Base-by-base conservation (phyloP, 2,329 filamentous ascomycete species). In the Dothideomycetes sp. region DNA sequence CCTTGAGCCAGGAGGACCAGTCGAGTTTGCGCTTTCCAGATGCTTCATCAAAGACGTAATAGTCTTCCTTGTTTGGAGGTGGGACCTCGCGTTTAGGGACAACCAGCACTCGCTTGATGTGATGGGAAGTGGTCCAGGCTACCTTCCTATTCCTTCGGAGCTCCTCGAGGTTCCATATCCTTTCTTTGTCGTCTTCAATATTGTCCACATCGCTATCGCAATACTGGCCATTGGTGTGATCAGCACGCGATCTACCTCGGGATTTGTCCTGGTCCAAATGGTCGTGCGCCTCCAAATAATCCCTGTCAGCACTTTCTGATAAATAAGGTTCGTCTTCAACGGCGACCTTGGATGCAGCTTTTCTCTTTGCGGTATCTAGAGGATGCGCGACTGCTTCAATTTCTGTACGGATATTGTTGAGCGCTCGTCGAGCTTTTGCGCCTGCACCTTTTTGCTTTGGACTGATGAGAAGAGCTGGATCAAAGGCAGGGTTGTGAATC, bases 71-170 rank as follows among this genome's bases (percentile, higher is more conserved):
- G 4, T 46, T 14, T 2, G 56, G 55, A 22, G 49, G 52, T 10
- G 49, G 38, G 4, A 52, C 45, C 24, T 54, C 43, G 9, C 49
- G 42, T n/a, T 55, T 54, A 8, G 53, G 55, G 10, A 60, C 52
- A 10, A 59, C 54, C 15, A 55, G 52, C 5, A 59, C 62, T n/a
- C 57, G 48, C 18, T 55, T 52, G 15, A 64, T 53, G 48, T 63
- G 59, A 35, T 58, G 52, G 29, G 54, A 52, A 14, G 59, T 58
- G 3, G 55, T 59, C 59, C 61, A 64, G 12, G 58, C 61, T 17
- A 56, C 57, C 19, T 53, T 53, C 31, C 60, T 49, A 42, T 56
- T 58, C 41, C 60, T 53, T 14, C 59, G 51, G 18, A 58, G 49
- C 8, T 47, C 47, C 43, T 63, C 54, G 12, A 65, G 41, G 16